Base-by-base conservation (phyloP, 345 rosid genomes). In the Gossypium longicalyx region DNA sequence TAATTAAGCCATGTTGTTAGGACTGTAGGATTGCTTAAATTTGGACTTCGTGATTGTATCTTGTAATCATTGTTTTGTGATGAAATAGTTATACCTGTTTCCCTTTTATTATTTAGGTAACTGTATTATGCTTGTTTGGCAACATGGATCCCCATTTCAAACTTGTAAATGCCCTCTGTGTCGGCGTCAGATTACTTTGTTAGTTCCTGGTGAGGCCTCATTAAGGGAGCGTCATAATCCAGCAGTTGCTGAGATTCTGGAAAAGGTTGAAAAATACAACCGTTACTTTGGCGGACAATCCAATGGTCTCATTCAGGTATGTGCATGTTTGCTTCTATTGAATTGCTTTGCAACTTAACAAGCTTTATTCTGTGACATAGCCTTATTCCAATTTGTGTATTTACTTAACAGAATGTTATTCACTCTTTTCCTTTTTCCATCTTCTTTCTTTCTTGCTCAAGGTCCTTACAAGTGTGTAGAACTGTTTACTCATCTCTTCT, bases 111-210 rank as follows among this genome's bases (percentile, higher is more conserved):
- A 3, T 67, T 23, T 70, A 93, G 98, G 96, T 16, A 78, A 83
- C 70, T 95, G 99, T 72, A 93, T 95, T 38, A 87, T 95, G 94
- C 89, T 80, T 67, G 94, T 91, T 69, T 92, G 98, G 96, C 85
- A 85, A 57, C 96, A 91, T 68, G 93, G 90, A 60, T 89, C 94
- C 8, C 73, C 90, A 27, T 34, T 89, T 43, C 93, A 85, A 52
- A 88, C 96, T 8, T 94, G 98, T 75, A 90, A 81, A 77, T 95
- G 99, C 71, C 98, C 99, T 0, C 73, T 95, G 62, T 95, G 99
- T 81, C 97, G 97, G 48, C 88, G 99, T 64, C 83, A 77, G 72
- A 93, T 95, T 58, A 90, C 97, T 53, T 81, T 95, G 71, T 73
- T 95, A 71, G 91, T 95, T 76, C 97, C 96, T 27, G 78, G 84